These are phyloP conservation scores for Diaporthe aspalathi DNA, from an alignment of 2,329 filamentous ascomycete species.

Conservation along the genomic window DNA sequence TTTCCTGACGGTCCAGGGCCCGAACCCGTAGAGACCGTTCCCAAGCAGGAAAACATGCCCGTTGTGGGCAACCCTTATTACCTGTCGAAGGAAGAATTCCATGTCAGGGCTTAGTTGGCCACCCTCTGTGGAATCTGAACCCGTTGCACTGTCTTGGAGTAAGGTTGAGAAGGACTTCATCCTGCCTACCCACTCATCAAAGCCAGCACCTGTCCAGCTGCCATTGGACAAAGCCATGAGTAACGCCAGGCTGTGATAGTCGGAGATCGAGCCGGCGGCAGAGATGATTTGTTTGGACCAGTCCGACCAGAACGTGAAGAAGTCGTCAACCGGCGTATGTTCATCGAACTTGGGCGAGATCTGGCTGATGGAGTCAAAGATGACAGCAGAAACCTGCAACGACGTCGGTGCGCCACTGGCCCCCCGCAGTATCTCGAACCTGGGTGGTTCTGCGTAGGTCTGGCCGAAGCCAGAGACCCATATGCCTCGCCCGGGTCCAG, in stretches of 20 bases:
- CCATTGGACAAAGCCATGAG: neutral
- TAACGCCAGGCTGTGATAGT: neutral
- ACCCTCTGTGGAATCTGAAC: neutral
- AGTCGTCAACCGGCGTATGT: neutral
- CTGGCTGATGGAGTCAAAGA: neutral
- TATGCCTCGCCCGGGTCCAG: neutral
- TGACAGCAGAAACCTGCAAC: neutral
- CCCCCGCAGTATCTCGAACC: neutral
- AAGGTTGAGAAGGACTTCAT: neutral
- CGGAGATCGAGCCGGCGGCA: no score
- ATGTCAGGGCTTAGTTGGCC: neutral
- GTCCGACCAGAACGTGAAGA: neutral
- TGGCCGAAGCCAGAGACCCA: neutral
- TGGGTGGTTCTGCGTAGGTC: neutral
- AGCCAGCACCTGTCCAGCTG: rapidly evolving
- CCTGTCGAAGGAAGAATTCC: neutral
- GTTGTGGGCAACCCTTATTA: rapidly evolving
- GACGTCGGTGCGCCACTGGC: neutral
- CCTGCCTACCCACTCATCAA: neutral
- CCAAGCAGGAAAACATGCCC: neutral
- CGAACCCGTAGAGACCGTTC: neutral
- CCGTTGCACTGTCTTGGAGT: neutral
- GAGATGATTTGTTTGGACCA: neutral
- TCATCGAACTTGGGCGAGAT: neutral
- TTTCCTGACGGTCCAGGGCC: neutral